Conservation (phyloP, 768 basidiomycete species). For the Collybia sp. region DNA sequence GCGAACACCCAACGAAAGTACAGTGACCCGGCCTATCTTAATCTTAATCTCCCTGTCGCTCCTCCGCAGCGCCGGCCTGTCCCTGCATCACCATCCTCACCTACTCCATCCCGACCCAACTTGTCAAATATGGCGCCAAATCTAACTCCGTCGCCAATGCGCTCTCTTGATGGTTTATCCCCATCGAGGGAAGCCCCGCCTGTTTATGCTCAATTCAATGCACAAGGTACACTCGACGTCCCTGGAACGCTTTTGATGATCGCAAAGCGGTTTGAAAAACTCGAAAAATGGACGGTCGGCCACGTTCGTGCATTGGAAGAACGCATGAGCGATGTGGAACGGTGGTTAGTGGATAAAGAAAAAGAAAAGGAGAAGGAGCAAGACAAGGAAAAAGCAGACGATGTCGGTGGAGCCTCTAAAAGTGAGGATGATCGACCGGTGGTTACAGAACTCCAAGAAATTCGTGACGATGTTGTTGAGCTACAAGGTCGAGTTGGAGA, state of each 20-base stretch:
- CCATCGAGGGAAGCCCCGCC: constrained; percentile 62
- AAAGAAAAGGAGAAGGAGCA: constrained; percentile 48
- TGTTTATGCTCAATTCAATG: constrained; percentile 71
- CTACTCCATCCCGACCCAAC: constrained; percentile 55
- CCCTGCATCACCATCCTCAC: constrained; percentile 55
- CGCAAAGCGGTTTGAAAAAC: constrained; percentile 80
- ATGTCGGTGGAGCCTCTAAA: constrained; percentile 12
- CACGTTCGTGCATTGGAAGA: constrained; percentile 89
- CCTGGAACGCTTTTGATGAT: constrained; percentile 70
- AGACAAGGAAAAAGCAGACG: constrained; percentile 10
- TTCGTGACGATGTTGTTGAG: constrained; percentile 68
- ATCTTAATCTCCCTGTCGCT: constrained; percentile 43
- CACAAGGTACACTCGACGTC: constrained; percentile 70
- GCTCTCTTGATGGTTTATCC: constrained; percentile 38
- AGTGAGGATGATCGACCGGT: constrained; percentile 14
- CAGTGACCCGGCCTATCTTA: constrained; percentile 53
- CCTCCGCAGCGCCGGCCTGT: constrained; percentile 43
- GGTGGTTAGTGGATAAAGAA: constrained; percentile 85
- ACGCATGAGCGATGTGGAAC: constrained; percentile 88
- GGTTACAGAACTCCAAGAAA: constrained; percentile 41
- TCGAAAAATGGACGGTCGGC: constrained; percentile 86
- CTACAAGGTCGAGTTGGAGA: constrained; percentile 71
- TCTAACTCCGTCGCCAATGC: constrained; percentile 63
- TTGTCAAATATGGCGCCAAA: constrained; percentile 46
- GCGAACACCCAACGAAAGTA: constrained; percentile 46